A percentile compares a stretch with the other conserved stretches of the same genome.
Evolutionary conservation across 768 basidiomycete species (phyloP).

Genomic region (Tricholomella constricta): DNA sequence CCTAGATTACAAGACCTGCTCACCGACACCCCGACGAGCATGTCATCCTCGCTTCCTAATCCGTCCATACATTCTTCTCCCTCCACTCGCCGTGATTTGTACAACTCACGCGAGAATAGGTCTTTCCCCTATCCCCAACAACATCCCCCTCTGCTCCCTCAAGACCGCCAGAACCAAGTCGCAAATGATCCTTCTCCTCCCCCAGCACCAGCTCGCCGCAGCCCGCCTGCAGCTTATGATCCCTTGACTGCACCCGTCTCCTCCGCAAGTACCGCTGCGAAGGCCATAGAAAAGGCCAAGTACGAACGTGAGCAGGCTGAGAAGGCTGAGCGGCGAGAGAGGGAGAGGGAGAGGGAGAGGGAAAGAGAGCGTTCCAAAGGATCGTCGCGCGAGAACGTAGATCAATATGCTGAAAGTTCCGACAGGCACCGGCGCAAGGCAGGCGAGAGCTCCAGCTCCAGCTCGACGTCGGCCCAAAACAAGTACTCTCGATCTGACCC

Average conservation of each 20-base stretch:
- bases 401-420: constrained; percentile 1
- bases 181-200: background rate
- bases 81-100: constrained; percentile 19
- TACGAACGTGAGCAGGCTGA: constrained; percentile 31
- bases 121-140: constrained; percentile 20
- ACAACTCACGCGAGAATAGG: constrained; percentile 10
- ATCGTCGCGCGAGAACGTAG: constrained; percentile 7
- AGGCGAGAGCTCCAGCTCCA: background rate
- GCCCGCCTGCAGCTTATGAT: constrained; percentile 12
- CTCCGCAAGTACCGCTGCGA: constrained; percentile 55
- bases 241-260: constrained; percentile 33
- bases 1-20: constrained; percentile 51
- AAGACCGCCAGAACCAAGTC: constrained; percentile 4
- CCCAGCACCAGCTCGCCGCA: constrained; percentile 7
- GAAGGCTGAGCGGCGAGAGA: constrained; percentile 19
- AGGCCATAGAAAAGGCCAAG: constrained; percentile 47
- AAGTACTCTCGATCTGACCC: background rate
- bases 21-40: constrained; percentile 33
- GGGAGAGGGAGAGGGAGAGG: constrained; percentile 8
- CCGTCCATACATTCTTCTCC: constrained; percentile 25
- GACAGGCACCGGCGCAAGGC: background rate
- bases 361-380: constrained; percentile 4
- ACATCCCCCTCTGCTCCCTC: constrained; percentile 17
- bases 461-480: constrained; percentile 1
- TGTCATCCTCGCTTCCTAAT: constrained; percentile 48